Percentiles rank a stretch among this genome's conserved stretches.
Evolutionary conservation across 768 basidiomycete genomes (phyloP).

Genomic region (Kwoniella shandongensis): DNA sequence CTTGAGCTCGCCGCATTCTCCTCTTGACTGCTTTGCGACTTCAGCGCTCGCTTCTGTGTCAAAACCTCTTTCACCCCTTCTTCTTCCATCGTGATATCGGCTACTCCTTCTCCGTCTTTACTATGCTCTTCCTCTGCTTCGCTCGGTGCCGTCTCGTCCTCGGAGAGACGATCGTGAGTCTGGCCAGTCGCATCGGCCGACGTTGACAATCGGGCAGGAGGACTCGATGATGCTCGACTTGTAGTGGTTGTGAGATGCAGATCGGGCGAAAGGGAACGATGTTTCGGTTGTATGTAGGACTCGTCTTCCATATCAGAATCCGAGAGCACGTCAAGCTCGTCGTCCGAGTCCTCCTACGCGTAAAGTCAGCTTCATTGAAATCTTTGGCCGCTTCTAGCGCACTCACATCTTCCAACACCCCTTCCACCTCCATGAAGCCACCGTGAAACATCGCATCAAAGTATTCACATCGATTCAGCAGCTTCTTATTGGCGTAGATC

Average conservation of each 20-base stretch:
- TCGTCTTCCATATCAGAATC: conserved; percentile 51
- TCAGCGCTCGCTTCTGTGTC: not conserved
- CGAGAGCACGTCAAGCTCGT: conserved; percentile 35
- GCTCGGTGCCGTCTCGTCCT: conserved; percentile 4
- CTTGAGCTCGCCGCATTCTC: not conserved
- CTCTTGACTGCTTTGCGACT: not conserved
- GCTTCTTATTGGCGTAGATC: conserved; percentile 69
- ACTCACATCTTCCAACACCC: conserved; percentile 35
- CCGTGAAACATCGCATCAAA: conserved; percentile 63
- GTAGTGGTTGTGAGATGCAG: conserved; percentile 28
- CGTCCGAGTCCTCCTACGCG: conserved; percentile 31
- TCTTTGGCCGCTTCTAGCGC: not conserved
- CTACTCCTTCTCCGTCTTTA: conserved; percentile 5
- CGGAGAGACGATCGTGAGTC: conserved; percentile 1
- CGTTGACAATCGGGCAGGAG: conserved; percentile 10
- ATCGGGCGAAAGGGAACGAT: not conserved
- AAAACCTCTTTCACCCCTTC: conserved; percentile 19
- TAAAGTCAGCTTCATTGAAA: not conserved
- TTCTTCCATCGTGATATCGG: conserved; percentile 16
- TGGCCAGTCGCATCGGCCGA: conserved; percentile 12
- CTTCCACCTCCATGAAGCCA: conserved; percentile 44
- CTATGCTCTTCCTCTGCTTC: conserved; percentile 1
- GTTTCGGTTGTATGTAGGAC: conserved; percentile 1
- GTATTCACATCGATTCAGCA: conserved; percentile 73
- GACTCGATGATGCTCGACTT: conserved; percentile 17